Percentiles rank a stretch among this genome's conserved stretches.
Evolutionary conservation across 148 eudicot genomes (phyloP).

Genomic region (Arctostaphylos glauca): DNA sequence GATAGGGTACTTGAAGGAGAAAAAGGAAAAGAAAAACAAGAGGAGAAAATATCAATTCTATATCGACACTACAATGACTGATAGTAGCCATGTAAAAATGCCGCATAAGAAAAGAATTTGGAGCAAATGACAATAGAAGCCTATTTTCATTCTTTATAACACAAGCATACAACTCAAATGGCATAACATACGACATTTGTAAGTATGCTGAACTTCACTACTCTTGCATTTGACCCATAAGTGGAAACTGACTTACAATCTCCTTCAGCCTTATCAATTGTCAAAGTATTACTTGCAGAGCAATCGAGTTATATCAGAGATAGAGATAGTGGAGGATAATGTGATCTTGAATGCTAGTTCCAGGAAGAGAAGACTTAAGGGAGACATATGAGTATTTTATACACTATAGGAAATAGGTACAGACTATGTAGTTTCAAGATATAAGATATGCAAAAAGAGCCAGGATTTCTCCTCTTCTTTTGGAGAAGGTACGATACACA

Average conservation of each 20-base stretch:
- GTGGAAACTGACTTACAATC: not conserved
- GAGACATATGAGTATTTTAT: not conserved
- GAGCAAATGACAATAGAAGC: not conserved
- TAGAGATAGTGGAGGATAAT: not conserved
- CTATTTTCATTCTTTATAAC: not conserved
- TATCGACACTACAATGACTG: not conserved
- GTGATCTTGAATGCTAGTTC: not conserved
- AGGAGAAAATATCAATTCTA: not conserved
- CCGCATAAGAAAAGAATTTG: not conserved
- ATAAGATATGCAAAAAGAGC: not conserved
- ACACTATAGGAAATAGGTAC: not conserved
- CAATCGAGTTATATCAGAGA: not conserved
- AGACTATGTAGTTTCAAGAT: not conserved
- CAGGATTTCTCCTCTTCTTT: not conserved
- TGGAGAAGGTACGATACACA: not conserved
- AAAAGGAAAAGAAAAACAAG: not conserved
- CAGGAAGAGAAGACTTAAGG: not conserved
- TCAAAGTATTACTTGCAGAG: not conserved
- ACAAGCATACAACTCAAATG: not conserved
- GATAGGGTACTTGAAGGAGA: constrained; percentile 63
- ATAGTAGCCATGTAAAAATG: not conserved
- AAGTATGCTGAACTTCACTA: not conserved
- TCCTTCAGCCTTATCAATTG: not conserved
- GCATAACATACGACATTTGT: not conserved
- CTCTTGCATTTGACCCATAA: not conserved